Evolutionary conservation across 2,329 filamentous ascomycete species (phyloP).

Genomic region (Pseudocercospora macadamiae): DNA sequence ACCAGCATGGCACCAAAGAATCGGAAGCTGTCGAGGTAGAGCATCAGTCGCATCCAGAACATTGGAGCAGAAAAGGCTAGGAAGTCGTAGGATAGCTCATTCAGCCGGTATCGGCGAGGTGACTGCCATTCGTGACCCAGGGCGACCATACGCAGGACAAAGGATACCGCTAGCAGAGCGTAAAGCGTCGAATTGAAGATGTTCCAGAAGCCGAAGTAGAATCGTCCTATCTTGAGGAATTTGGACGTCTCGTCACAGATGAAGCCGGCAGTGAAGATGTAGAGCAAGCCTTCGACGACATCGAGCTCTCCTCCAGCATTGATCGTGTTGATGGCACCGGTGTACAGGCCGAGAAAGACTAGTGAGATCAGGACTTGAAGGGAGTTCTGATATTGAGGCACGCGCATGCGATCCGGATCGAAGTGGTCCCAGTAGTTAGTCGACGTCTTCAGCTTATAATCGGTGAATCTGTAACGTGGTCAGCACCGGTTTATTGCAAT

Average conservation of each 20-base stretch:
- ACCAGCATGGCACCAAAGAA: constrained; percentile 99
- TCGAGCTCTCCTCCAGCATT: constrained; percentile 85
- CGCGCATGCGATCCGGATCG: constrained; percentile 91
- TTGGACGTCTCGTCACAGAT: constrained; percentile 86
- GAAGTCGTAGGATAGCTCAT: constrained; percentile 88
- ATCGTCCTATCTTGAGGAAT: constrained; percentile 89
- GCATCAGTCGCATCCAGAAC: constrained; percentile 91
- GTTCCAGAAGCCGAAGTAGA: constrained; percentile 93
- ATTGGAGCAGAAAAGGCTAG: constrained; percentile 90
- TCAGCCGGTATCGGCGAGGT: constrained; percentile 62
- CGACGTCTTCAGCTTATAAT: constrained; percentile 82
- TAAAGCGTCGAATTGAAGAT: constrained; percentile 90
- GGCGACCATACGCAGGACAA: constrained; percentile 78
- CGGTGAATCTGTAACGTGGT: constrained; percentile 66
- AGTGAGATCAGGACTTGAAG: constrained; percentile 84
- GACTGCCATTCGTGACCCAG: constrained; percentile 61
- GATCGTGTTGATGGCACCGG: constrained; percentile 85
- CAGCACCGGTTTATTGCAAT: background rate
- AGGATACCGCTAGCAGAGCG: constrained; percentile 73
- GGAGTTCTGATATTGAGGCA: constrained; percentile 88
- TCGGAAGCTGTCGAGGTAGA: constrained; percentile 89
- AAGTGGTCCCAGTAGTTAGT: constrained; percentile 78
- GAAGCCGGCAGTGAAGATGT: constrained; percentile 89
- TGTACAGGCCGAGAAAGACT: constrained; percentile 82
- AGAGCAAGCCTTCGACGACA: constrained; percentile 78